Evolutionary conservation across 2,329 filamentous ascomycete genomes (phyloP).

Genomic region (Monosporascus sp.): DNA sequence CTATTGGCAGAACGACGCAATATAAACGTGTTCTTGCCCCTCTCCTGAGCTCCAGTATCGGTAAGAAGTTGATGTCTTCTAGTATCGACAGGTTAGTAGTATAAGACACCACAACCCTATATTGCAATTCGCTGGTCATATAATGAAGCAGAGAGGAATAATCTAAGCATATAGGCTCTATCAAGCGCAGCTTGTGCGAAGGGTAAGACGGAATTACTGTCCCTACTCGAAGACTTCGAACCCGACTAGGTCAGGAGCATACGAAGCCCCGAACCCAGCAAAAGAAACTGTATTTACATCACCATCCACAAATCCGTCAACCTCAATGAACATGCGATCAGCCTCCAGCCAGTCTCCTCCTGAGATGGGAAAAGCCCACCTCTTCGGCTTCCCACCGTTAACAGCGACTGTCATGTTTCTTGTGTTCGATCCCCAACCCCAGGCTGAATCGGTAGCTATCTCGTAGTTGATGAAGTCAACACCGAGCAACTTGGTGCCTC

Average conservation of each 20-base stretch:
- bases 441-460: conserved; percentile 36
- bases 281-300: conserved; percentile 33
- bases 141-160: too few relatives aligned
- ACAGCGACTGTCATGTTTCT: conserved; percentile 44
- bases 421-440: conserved; percentile 41
- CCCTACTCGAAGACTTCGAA: conserved; percentile 30
- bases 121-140: too few relatives aligned
- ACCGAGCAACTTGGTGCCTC: conserved; percentile 35
- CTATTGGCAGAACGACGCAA: too few relatives aligned
- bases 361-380: conserved; percentile 45
- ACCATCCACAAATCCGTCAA: conserved; percentile 40
- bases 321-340: conserved; percentile 37
- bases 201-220: too few relatives aligned
- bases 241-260: conserved; percentile 39
- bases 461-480: conserved; percentile 51
- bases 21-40: too few relatives aligned
- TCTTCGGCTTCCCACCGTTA: conserved; percentile 36
- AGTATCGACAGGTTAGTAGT: too few relatives aligned
- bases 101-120: too few relatives aligned
- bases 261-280: conserved; percentile 18
- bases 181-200: too few relatives aligned
- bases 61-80: too few relatives aligned
- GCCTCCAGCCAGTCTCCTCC: conserved; percentile 47
- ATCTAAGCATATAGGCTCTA: too few relatives aligned
- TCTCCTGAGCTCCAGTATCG: too few relatives aligned